Evolutionary conservation across 2,329 filamentous ascomycete species (phyloP), one percentile per base, ranked within the genome.

Genomic region (Remersonia thermophila): DNA sequence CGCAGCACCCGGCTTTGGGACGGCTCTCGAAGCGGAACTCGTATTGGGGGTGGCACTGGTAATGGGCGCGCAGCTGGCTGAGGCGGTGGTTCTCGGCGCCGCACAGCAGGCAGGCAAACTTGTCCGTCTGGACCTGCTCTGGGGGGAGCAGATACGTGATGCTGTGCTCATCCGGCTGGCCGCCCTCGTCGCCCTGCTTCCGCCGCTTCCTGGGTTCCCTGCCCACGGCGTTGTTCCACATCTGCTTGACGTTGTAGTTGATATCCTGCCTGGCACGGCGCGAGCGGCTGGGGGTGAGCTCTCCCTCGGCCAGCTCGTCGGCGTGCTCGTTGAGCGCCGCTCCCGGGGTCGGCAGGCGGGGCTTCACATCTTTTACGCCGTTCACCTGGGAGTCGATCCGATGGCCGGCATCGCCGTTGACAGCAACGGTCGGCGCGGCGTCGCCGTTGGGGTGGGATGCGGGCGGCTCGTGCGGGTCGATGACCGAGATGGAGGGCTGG

Each of bases 201-300:
- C 58, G 58, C n/a, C 60, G 60, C 43, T 65, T 67, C 42, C 60
- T 62, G 13, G 52, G 50, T 30, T 67, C 65, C 45, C 62, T 69
- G 3, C 71, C 70, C 35, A 71, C 63, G 5, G 70, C 69, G 46
- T 70, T 67, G 46, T 72, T 69, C 51, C 67, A 76, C 12, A 77
- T 55, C 10, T 67, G 58, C 49, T 74, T 77, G 27, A 77, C 53
- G 44, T 78, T 78, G 49, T 78, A 78, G 41, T 68, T 67, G 38
- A 63, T 65, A 29, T 58, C 58, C 13, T 55, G 61, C 35, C 71
- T 62, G 12, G 58, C 55, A 30, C 71, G 62, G 13, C 72, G 53
- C 2, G 66, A 65, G 39, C 70, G 63, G 36, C 61, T 69, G 0
- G 69, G 69, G 2, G 69, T 73, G 11, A 60, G 55, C 13, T 69